phyloP scores from a whole-genome alignment of 1,284 basidiomycete genomes.

The Singerocomus inundabilis region DNA sequence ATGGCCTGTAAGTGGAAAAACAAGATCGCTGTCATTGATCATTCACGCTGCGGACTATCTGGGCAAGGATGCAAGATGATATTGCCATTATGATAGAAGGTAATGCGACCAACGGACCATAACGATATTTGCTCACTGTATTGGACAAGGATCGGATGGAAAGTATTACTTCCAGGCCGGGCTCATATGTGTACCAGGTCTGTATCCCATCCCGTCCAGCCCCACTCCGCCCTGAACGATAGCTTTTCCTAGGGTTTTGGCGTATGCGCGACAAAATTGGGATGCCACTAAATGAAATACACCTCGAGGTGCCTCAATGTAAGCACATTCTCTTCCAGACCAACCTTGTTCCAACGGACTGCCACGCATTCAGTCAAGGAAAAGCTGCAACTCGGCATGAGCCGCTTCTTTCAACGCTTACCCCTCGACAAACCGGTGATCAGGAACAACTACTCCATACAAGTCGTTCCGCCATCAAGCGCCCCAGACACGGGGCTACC shows the following conservation, averaged over 20 bases:
- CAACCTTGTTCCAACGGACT: not conserved
- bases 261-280: constrained; percentile 76
- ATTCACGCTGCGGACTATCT: not conserved
- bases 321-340: constrained; percentile 25
- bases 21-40: not conserved
- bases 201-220: constrained; percentile 5
- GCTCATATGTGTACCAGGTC: constrained; percentile 64
- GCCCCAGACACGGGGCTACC: constrained; percentile 9
- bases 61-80: constrained; percentile 62
- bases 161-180: constrained; percentile 75
- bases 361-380: constrained; percentile 48
- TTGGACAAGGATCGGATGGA: constrained; percentile 51
- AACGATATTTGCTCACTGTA: constrained; percentile 1
- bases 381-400: constrained; percentile 64
- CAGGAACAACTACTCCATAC: constrained; percentile 72
- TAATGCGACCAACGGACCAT: constrained; percentile 9
- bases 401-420: constrained; percentile 67
- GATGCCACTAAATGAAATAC: constrained; percentile 69
- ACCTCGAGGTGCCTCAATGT: constrained; percentile 70
- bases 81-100: constrained; percentile 78
- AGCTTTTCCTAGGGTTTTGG: constrained; percentile 60
- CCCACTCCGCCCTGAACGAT: not conserved
- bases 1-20: constrained; percentile 52
- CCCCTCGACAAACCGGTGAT: constrained; percentile 66
- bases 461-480: constrained; percentile 42